Evolutionary conservation across 1,139 yeast genomes (phyloP), one percentile per base, ranked within the genome.

Genomic region (Nakaseomyces uthaithaninus): DNA sequence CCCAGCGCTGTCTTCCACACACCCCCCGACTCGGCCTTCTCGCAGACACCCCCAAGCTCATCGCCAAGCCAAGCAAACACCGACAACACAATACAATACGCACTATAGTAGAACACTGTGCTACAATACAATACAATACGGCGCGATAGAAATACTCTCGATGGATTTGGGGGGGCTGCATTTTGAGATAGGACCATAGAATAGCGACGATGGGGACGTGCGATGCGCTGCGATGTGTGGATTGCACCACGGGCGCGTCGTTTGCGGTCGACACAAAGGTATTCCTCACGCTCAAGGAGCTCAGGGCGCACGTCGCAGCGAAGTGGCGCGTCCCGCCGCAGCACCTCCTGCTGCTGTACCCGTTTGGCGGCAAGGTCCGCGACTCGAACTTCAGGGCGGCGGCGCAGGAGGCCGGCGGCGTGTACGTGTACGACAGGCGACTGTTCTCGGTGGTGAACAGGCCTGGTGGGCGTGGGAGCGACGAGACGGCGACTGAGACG

Each of bases 361-460:
- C 84, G 2, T 79, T 72, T 60, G 91, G 87, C 0, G 69, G 73
- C 36, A 76, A 73, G 50, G 64, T 80, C 48, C 77, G 74, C 55
- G 75, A 68, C 50, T 64, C 68, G 28, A 48, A 39, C 27, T 55
- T 55, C 34, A 44, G 45, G 15, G 49, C 68, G 71, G 25, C 25
- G 8, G 17, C 24, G 8, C 25, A 19, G 7, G 35, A 31, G 17
- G 16, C 25, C 11, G 12, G 9, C 15, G 81, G 76, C 42, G 64
- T 80, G 3, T 80, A 71, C 55, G 75, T 74, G 1, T 79, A 69
- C 58, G 84, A 80, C 54, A 72, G 78, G 52, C 64, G 75, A 39
- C 59, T 74, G 37, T 79, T 79, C 48, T 55, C 64, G 4, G 41
- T 49, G 5, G 43, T 46, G 4, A 47, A 48, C 31, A 40, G 43